These are phyloP conservation scores for Backusella tuberculispora DNA, from an alignment of 192 early-diverging fungal species.

Conservation along the genomic window DNA sequence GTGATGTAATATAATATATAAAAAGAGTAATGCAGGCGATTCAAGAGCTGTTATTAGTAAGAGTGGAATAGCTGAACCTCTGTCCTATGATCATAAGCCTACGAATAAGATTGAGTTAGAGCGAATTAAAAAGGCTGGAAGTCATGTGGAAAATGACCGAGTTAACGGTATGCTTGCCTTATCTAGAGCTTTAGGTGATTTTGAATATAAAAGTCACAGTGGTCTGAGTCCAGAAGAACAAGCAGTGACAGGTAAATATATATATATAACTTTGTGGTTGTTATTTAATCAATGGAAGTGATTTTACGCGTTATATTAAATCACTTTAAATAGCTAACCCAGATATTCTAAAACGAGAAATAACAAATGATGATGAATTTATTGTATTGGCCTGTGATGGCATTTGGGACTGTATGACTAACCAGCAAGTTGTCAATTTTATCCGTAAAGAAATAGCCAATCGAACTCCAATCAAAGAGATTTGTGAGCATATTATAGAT, in stretches of 20 bases:
- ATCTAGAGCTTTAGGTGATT: slow-evolving; percentile 95
- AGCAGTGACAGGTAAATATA: slow-evolving; percentile 74
- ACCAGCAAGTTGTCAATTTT: slow-evolving; percentile 88
- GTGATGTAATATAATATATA: background rate
- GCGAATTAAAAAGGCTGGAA: slow-evolving; percentile 87
- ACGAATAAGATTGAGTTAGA: slow-evolving; percentile 76
- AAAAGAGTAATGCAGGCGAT: slow-evolving; percentile 88
- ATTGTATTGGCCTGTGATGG: slow-evolving; percentile 95
- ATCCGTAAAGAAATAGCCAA: slow-evolving; percentile 72
- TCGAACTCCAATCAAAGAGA: slow-evolving; percentile 58
- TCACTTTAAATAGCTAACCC: slow-evolving; percentile 60
- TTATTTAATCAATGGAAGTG: background rate
- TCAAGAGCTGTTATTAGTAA: slow-evolving; percentile 82
- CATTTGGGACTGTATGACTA: slow-evolving; percentile 96
- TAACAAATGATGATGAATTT: slow-evolving; percentile 81
- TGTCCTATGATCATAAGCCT: slow-evolving; percentile 95
- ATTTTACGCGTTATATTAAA: background rate
- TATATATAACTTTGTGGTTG: background rate
- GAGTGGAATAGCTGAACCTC: slow-evolving; percentile 66
- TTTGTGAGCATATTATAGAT: slow-evolving; percentile 91
- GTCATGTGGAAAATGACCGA: slow-evolving; percentile 95
- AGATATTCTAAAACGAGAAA: slow-evolving; percentile 67
- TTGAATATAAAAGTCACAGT: slow-evolving; percentile 91
- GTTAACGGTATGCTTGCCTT: slow-evolving; percentile 95
- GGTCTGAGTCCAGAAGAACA: slow-evolving; percentile 81